Conservation (phyloP, 1,284 basidiomycete species). For the Coniophora puteana region DNA sequence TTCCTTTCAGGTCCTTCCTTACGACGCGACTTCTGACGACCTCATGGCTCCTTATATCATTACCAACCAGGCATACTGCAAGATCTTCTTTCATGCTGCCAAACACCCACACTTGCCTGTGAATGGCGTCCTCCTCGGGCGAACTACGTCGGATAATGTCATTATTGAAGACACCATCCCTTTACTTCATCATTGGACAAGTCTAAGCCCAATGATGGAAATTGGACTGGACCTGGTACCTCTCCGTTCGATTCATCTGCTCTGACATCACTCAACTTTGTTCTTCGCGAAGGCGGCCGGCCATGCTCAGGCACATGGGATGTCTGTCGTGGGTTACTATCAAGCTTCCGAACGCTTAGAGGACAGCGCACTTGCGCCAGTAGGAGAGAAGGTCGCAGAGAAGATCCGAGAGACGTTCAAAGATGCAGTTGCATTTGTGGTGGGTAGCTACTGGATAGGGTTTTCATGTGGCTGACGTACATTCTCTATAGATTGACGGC, state of each 20-base stretch:
- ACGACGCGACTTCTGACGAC: conserved; percentile 2
- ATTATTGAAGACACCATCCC: conserved; percentile 62
- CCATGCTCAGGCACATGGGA: conserved; percentile 45
- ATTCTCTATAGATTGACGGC: conserved; percentile 48
- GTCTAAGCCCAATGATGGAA: conserved; percentile 76
- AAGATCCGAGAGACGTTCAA: conserved; percentile 48
- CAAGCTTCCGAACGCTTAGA: conserved; percentile 63
- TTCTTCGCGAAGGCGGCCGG: conserved; percentile 44
- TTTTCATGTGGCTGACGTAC: conserved; percentile 7
- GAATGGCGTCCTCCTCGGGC: conserved; percentile 65
- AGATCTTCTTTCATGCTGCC: conserved; percentile 67
- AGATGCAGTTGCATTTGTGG: conserved; percentile 62
- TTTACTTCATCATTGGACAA: conserved; percentile 78
- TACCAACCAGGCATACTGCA: conserved; percentile 55
- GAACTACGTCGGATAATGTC: conserved; percentile 32
- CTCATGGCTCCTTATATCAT: conserved; percentile 49
- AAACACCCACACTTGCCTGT: conserved; percentile 68
- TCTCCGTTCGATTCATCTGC: conserved; percentile 8
- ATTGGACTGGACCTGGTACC: conserved; percentile 70
- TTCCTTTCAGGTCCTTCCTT: too few species aligned
- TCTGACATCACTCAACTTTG: conserved; percentile 4
- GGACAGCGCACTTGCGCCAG: conserved; percentile 53
- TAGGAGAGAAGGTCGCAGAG: conserved; percentile 58
- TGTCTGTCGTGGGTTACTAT: conserved; percentile 66
- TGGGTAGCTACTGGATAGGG: conserved; percentile 30